Evolutionary conservation across 768 basidiomycete species (phyloP).

Genomic region (Auricularia cornea): DNA sequence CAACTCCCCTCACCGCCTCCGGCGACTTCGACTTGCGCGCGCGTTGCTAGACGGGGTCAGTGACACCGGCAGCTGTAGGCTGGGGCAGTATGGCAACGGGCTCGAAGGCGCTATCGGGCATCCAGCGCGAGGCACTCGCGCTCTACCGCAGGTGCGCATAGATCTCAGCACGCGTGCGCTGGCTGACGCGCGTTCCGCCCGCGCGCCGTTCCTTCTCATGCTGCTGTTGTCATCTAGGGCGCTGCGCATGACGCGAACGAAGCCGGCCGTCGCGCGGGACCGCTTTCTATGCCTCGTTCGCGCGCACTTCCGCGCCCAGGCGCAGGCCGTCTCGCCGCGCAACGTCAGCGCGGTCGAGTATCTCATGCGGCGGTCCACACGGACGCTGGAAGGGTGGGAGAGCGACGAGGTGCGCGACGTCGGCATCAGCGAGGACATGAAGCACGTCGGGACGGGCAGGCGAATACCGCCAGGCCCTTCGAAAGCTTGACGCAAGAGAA

Average conservation of each 20-base stretch:
- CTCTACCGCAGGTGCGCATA: slow-evolving; percentile 44
- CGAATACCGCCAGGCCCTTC: not conserved
- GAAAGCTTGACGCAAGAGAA: too few species aligned
- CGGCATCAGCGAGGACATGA: slow-evolving; percentile 65
- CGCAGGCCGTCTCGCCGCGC: slow-evolving; percentile 50
- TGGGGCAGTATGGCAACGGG: too few species aligned
- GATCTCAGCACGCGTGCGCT: slow-evolving; percentile 18
- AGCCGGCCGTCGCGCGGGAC: slow-evolving; percentile 49
- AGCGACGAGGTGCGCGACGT: slow-evolving; percentile 61
- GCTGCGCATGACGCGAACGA: slow-evolving; percentile 63
- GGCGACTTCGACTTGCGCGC: not conserved
- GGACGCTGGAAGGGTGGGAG: slow-evolving; percentile 63
- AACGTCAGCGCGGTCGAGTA: slow-evolving; percentile 67
- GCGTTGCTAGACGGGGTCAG: not conserved
- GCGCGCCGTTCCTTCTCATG: not conserved
- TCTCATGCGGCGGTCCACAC: slow-evolving; percentile 56
- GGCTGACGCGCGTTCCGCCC: not conserved
- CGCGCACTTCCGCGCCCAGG: slow-evolving; percentile 60
- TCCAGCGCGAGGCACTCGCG: slow-evolving; percentile 44
- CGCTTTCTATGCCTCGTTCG: slow-evolving; percentile 64
- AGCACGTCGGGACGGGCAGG: slow-evolving; percentile 43
- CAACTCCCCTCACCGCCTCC: too few species aligned
- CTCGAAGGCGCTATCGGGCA: slow-evolving; percentile 29
- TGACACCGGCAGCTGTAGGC: too few species aligned
- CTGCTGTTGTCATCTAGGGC: slow-evolving; percentile 37